Evolutionary conservation across 2,329 filamentous ascomycete genomes (phyloP), one percentile per base, ranked within the genome.

Genomic region (Colletotrichum tofieldiae): DNA sequence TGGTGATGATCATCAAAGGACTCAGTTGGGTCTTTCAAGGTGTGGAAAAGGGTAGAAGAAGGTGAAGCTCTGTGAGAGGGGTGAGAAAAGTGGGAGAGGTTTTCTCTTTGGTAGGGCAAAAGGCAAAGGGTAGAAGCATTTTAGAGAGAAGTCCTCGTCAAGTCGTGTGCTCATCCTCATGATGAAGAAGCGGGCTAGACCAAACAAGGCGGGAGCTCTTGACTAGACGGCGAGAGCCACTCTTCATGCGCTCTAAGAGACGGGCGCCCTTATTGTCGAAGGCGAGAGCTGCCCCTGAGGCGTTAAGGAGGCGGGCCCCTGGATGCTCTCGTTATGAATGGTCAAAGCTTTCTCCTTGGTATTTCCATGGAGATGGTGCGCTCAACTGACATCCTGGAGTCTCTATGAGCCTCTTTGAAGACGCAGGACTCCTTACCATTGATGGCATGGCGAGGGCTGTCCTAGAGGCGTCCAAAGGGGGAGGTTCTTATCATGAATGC

Each of bases 181-280:
- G 23, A 20, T 16, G 18, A 14, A 63, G 45, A 63, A 41, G 32
- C 29, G 32, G 45, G 14, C 23, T 52, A 52, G 47, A 39, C 37
- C 49, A 49, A 49, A 63, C 29, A 12, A 63, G 60, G n/a, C 35
- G 47, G 60, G 60, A 26, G 23, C n/a, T 51, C 9, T 52, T 45
- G 23, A 63, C 45, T 41, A n/a, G 32, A 37, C 3, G 32, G 60
- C 60, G 60, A 41, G 60, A 41, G 47, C 60, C 26, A 18, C 47
- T 32, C 45, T 37, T 12, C 20, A 39, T 41, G 32, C 5, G 12
- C 35, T 51, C 2, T 16, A 61, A 35, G 35, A 51, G 45, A 32
- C 32, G 59, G 14, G 59, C n/a, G n/a, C 45, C 8, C 32, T 29
- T 29, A 41, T 26, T 35, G n/a, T 37, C 43, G 35, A 35, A 51